Evolutionary conservation across 2,329 filamentous ascomycete genomes (phyloP).

Genomic region (Ophiostoma montium): DNA sequence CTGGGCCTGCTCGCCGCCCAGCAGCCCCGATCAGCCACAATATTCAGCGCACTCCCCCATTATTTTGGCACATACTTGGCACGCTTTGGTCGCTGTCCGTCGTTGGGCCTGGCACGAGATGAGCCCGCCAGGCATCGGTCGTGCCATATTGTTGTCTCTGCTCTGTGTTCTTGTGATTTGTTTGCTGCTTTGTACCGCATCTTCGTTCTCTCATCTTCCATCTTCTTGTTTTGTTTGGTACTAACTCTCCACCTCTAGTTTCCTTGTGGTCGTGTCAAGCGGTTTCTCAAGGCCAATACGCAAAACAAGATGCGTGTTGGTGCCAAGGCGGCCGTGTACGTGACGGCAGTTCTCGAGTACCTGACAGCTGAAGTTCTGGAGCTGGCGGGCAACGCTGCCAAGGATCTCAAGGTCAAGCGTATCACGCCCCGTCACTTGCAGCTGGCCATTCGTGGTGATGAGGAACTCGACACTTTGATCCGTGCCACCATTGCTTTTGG

Average conservation of each 20-base stretch:
- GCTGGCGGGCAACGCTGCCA: constrained; percentile 93
- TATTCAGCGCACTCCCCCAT: too few species aligned
- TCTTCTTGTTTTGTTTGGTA: neutral
- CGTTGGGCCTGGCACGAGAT: too few species aligned
- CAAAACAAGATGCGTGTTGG: constrained; percentile 99
- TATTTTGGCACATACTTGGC: too few species aligned
- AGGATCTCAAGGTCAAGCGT: constrained; percentile 99
- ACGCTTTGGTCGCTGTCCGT: too few species aligned
- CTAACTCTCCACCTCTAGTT: constrained; percentile 45
- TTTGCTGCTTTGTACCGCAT: too few species aligned
- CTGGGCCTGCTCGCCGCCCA: too few species aligned
- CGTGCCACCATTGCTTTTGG: constrained; percentile 96
- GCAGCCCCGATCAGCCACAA: too few species aligned
- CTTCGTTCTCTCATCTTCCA: too few species aligned
- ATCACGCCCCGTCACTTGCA: constrained; percentile 97
- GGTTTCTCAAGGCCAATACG: constrained; percentile 97
- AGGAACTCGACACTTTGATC: constrained; percentile 95
- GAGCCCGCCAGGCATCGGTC: too few species aligned
- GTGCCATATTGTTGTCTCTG: too few species aligned
- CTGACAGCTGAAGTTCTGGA: constrained; percentile 96
- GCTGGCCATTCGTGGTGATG: constrained; percentile 94
- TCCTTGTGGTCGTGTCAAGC: constrained; percentile 98
- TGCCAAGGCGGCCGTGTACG: constrained; percentile 95
- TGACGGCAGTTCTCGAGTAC: constrained; percentile 96
- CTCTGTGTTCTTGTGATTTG: too few species aligned